Evolutionary conservation across 2,329 filamentous ascomycete species (phyloP), one percentile per base, ranked within the genome.

Genomic region (Monilinia laxa): DNA sequence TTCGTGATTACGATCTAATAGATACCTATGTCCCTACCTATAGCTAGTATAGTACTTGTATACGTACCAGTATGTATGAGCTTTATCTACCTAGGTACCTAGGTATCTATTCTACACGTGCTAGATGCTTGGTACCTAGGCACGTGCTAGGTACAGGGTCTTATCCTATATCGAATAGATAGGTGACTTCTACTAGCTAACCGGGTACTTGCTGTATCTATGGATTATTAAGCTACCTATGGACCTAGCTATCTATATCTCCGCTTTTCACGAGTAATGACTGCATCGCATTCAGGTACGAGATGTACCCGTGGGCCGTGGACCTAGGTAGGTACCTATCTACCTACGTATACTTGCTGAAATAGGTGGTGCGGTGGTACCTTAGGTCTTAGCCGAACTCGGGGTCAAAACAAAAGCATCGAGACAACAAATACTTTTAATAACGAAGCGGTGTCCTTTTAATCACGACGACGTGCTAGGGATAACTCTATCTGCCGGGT

Each of bases 251-350:
- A 14, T 42, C 40, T 14, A 12, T 1, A 42, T 31, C 40, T 49
- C 57, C 57, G 47, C 57, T 49, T 16, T 28, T 54, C n/a, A 35
- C 52, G 52, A 54, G 52, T 54, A 35, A 54, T 53, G 52, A 35
- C 4, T n/a, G 31, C 31, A 35, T 16, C 25, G 40, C 18, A 59
- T 59, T 49, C 57, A 59, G 57, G 57, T 49, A 59, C 57, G 57
- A 49, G 31, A 35, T 35, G 31, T 35, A 6, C 31, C 31, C 31
- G 31, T 35, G 31, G 25, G 47, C 31, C 31, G 31, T 35, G 31
- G 25, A 49, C 18, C 42, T n/a, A n/a, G 18, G 18, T 47, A 47
- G 16, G 16, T n/a, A 35, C 5, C 31, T 35, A 35, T 1, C 31
- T 35, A 35, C 5, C 31, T 35, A 35, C 31, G 31, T 35, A 35